Conservation (phyloP, 306 rosid genomes). For the Psophocarpus tetragonolobus region DNA sequence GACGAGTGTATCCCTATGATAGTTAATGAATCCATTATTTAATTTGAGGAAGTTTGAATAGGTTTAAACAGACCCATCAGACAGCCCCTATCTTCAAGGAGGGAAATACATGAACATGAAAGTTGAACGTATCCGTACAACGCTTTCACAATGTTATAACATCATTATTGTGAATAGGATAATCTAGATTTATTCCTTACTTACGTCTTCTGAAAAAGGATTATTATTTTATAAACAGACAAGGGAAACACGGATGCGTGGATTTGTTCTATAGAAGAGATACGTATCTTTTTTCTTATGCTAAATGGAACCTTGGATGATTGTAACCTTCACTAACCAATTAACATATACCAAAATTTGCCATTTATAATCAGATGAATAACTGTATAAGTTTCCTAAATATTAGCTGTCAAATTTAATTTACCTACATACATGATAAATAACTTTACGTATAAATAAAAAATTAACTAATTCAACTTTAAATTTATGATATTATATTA, state of each 20-base stretch:
- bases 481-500: no score
- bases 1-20: background rate
- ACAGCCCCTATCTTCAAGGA: background rate
- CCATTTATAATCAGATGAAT: background rate
- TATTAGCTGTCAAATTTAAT: no score
- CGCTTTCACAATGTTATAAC: background rate
- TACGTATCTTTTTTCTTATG: constrained; percentile 22
- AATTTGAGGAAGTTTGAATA: background rate
- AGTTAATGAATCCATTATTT: background rate
- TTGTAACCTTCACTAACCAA: background rate
- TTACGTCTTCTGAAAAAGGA: background rate
- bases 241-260: constrained; percentile 27
- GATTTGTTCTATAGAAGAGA: constrained; percentile 32
- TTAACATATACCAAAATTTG: background rate
- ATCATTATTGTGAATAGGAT: background rate
- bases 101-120: constrained; percentile 27
- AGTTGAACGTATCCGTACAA: background rate
- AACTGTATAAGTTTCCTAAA: no score
- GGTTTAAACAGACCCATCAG: background rate
- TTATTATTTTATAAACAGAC: background rate
- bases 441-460: no score
- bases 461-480: no score
- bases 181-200: background rate
- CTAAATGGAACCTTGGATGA: constrained; percentile 1
- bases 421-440: no score